Percentiles rank a stretch among this genome's conserved stretches.
Conservation (phyloP, 768 basidiomycete genomes). For the Tylopilus intermedius region DNA sequence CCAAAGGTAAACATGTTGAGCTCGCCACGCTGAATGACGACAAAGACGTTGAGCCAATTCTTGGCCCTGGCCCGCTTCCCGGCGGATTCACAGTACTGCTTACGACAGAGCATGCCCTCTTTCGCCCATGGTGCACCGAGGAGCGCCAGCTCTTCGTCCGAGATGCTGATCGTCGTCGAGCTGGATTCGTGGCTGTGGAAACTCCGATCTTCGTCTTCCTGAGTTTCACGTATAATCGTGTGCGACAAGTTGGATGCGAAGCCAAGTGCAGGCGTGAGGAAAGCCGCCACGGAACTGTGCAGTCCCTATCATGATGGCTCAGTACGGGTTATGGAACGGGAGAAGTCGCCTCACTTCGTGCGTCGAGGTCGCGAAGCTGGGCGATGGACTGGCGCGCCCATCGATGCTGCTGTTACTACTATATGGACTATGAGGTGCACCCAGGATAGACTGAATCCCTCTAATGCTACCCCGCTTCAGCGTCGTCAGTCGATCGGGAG, state of each 20-base stretch:
- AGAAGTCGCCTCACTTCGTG: slow-evolving; percentile 54
- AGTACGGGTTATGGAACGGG: slow-evolving; percentile 1
- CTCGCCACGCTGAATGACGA: slow-evolving; percentile 92
- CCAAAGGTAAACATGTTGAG: slow-evolving; percentile 96
- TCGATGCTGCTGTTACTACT: slow-evolving; percentile 81
- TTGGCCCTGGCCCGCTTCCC: slow-evolving; percentile 86
- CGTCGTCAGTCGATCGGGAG: slow-evolving; percentile 65
- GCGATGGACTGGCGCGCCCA: slow-evolving; percentile 90
- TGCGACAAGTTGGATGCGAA: slow-evolving; percentile 95
- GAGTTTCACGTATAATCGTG: slow-evolving; percentile 92
- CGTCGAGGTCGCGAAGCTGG: slow-evolving; percentile 83
- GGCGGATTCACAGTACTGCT: slow-evolving; percentile 87
- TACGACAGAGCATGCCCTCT: slow-evolving; percentile 92
- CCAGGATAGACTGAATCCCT: slow-evolving; percentile 77
- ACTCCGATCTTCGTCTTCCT: slow-evolving; percentile 80
- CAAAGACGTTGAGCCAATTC: slow-evolving; percentile 90
- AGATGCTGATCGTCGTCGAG: slow-evolving; percentile 78
- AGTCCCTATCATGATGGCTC: slow-evolving; percentile 38
- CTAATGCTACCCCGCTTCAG: slow-evolving; percentile 91
- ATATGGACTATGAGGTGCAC: slow-evolving; percentile 70
- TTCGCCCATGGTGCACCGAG: slow-evolving; percentile 99
- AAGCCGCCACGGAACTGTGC: slow-evolving; percentile 61
- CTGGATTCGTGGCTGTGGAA: slow-evolving; percentile 56
- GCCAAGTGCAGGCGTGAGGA: slow-evolving; percentile 83
- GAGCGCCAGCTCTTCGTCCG: slow-evolving; percentile 92